Evolutionary conservation across 345 rosid genomes (phyloP).

Genomic region (Pseudoturritis turrita): DNA sequence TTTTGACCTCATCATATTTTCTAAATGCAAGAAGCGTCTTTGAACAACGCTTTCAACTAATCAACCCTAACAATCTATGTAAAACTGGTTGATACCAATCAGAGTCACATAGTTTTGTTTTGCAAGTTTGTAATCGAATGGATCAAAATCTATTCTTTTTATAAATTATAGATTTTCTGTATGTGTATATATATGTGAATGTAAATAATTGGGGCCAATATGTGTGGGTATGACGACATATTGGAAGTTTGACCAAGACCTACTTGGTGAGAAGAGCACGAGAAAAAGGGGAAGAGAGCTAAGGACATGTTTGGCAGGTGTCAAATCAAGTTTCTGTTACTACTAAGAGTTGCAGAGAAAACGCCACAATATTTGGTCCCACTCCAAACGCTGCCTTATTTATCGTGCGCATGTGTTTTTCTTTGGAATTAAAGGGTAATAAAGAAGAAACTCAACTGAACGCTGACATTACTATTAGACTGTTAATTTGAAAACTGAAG

Average conservation of each 20-base stretch:
- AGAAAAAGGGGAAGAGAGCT: background rate
- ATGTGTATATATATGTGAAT: background rate
- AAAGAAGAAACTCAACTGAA: background rate
- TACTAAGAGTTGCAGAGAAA: slow-evolving; percentile 13
- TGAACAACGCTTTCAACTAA: background rate
- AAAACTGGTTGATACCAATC: background rate
- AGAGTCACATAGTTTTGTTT: background rate
- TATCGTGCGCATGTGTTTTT: slow-evolving; percentile 4
- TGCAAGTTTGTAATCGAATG: background rate
- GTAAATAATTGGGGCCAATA: slow-evolving; percentile 27
- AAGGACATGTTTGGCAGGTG: slow-evolving; percentile 29
- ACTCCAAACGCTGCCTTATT: background rate
- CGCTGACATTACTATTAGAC: background rate
- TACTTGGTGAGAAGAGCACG: slow-evolving; percentile 14
- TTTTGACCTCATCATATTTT: background rate
- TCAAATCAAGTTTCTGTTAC: slow-evolving; percentile 15
- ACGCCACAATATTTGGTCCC: slow-evolving; percentile 13
- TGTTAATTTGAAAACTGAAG: background rate
- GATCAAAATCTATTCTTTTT: background rate
- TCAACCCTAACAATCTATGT: background rate
- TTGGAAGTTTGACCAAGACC: slow-evolving; percentile 17
- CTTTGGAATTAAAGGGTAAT: background rate
- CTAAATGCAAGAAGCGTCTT: background rate
- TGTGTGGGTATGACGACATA: slow-evolving; percentile 18
- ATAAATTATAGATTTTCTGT: background rate